phyloP scores from a whole-genome alignment of 495 filamentous ascomycete species.

The Aspergillus mulundensis region DNA sequence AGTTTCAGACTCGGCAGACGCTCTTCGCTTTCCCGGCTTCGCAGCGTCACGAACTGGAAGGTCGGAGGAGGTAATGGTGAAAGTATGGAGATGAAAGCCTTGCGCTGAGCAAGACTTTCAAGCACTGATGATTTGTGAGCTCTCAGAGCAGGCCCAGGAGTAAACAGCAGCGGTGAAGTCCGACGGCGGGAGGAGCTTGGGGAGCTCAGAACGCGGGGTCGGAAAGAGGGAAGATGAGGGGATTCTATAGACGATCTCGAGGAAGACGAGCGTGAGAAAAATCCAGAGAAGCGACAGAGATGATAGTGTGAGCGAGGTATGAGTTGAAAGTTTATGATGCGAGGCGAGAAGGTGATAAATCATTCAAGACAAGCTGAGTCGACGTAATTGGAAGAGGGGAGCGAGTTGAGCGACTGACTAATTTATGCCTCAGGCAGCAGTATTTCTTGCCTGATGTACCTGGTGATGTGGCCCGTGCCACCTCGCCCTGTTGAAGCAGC shows the following conservation, averaged over 20 bases:
- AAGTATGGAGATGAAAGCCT: constrained; percentile 42
- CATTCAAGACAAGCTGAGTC: constrained; percentile 2
- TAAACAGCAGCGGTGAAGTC: constrained; percentile 27
- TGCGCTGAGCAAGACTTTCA: constrained; percentile 53
- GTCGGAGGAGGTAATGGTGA: constrained; percentile 55
- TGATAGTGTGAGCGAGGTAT: constrained; percentile 18
- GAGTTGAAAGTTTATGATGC: constrained; percentile 9
- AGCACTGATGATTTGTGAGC: constrained; percentile 26
- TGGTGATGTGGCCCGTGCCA: too few species aligned
- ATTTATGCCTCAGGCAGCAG: background rate
- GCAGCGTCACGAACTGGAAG: constrained; percentile 50
- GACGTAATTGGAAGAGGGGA: constrained; percentile 34
- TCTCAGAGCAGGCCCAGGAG: constrained; percentile 28
- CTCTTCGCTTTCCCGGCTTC: constrained; percentile 82
- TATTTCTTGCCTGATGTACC: too few species aligned
- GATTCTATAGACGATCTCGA: background rate
- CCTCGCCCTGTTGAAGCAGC: too few species aligned
- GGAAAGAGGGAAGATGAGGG: background rate
- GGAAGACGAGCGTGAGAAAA: constrained; percentile 1
- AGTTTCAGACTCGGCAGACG: constrained; percentile 62
- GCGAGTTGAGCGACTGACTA: too few species aligned
- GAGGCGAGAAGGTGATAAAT: constrained; percentile 3
- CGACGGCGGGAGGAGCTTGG: constrained; percentile 9
- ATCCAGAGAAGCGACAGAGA: constrained; percentile 11
- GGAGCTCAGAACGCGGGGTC: constrained; percentile 6